A percentile compares a stretch with the other conserved stretches of the same genome.
Conservation (phyloP, 306 rosid genomes). For the Dalbergia oliveri region DNA sequence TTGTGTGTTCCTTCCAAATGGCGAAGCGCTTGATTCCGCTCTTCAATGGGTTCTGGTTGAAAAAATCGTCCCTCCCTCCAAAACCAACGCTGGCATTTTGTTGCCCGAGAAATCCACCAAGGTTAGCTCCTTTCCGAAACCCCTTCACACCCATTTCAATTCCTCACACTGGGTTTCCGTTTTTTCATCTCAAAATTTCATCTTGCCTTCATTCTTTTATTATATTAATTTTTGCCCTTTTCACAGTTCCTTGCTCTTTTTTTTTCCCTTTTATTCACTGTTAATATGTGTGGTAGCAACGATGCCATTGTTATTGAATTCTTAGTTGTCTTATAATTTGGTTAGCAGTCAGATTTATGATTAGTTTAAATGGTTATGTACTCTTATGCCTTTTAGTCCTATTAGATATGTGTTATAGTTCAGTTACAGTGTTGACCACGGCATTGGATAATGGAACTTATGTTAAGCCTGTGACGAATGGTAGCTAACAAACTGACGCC, state of each 20-base stretch:
- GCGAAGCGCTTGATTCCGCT: conserved; percentile 79
- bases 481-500: not conserved
- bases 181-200: conserved; percentile 23
- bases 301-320: not conserved
- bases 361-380: not conserved
- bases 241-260: not conserved
- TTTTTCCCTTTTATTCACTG: no score
- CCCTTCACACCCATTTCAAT: conserved; percentile 23
- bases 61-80: conserved; percentile 74
- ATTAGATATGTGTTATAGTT: conserved; percentile 6
- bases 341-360: not conserved
- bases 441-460: not conserved
- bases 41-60: conserved; percentile 78
- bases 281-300: no score
- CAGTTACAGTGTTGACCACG: not conserved
- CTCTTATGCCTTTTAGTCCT: not conserved
- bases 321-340: not conserved
- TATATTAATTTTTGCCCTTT: not conserved
- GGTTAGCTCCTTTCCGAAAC: conserved; percentile 47
- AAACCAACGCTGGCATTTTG: conserved; percentile 69
- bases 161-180: conserved; percentile 22
- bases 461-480: not conserved
- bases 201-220: not conserved
- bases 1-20: conserved; percentile 46
- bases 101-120: conserved; percentile 70